Evolutionary conservation across 2,329 filamentous ascomycete species (phyloP).

Genomic region (Cordyceps fumosorosea): DNA sequence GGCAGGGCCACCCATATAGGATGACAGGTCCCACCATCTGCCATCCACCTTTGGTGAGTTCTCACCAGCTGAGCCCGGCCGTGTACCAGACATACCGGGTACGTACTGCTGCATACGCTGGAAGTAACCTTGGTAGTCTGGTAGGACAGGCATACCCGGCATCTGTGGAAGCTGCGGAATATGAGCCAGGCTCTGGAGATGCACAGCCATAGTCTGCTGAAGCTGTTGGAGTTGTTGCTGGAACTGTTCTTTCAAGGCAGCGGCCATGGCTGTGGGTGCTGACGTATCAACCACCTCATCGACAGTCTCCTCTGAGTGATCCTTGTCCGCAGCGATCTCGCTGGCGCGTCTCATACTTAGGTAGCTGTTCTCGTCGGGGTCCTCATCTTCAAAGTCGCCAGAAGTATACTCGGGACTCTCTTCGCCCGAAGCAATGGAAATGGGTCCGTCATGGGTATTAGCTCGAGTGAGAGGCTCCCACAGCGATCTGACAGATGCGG

Average conservation of each 20-base stretch:
- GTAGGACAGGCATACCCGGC: constrained; percentile 55
- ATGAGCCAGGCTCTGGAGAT: constrained; percentile 51
- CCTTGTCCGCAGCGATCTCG: constrained; percentile 22
- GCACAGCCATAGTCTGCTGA: constrained; percentile 62
- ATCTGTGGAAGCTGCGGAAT: constrained; percentile 58
- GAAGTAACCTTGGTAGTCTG: constrained; percentile 65
- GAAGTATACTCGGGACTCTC: constrained; percentile 41
- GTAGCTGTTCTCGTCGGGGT: constrained; percentile 31
- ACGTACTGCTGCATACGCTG: constrained; percentile 65
- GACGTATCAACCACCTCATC: constrained; percentile 29
- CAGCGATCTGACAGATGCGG: constrained; percentile 58
- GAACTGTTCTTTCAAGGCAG: constrained; percentile 67
- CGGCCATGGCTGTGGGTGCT: constrained; percentile 55
- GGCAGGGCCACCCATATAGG: constrained; percentile 39
- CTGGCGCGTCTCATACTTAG: constrained; percentile 30
- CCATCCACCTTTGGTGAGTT: constrained; percentile 40
- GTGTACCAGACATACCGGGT: constrained; percentile 51
- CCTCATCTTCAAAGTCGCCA: constrained; percentile 36
- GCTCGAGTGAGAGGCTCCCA: constrained; percentile 49
- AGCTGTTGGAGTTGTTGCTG: constrained; percentile 69
- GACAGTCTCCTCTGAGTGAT: constrained; percentile 35
- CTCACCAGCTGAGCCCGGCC: constrained; percentile 41
- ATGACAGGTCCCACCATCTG: constrained; percentile 64
- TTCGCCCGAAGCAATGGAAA: constrained; percentile 36
- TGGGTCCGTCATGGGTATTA: constrained; percentile 27